Conservation (phyloP, 1,139 yeast species). For the Pichia inconspicua region DNA sequence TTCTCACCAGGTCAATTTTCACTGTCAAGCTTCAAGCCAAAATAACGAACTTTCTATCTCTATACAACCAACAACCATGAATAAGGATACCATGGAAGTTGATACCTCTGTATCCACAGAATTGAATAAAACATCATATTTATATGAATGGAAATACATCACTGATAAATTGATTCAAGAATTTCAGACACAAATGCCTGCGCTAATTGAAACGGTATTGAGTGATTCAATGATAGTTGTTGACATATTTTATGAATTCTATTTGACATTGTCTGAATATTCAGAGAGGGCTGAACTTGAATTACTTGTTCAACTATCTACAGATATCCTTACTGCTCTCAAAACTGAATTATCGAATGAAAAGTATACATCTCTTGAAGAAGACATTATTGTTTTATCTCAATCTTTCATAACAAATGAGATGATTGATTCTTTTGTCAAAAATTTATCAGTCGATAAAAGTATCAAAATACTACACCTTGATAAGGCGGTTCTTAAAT, state of each 20-base stretch:
- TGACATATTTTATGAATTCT: conserved; percentile 26
- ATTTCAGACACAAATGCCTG: conserved; percentile 9
- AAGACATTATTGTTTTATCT: conserved; percentile 37
- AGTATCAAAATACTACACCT: conserved; percentile 33
- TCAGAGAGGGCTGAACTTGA: conserved; percentile 14
- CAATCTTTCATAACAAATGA: conserved; percentile 37
- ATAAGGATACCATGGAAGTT: not conserved
- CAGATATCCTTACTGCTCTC: not conserved
- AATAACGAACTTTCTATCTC: not conserved
- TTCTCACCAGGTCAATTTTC: not conserved
- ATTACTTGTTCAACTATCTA: conserved; percentile 2
- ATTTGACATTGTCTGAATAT: conserved; percentile 18
- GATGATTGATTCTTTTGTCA: conserved; percentile 31
- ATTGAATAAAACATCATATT: not conserved
- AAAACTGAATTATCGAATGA: conserved; percentile 5
- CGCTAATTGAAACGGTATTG: conserved; percentile 10
- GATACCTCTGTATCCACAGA: not conserved
- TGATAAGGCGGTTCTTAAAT: conserved; percentile 21
- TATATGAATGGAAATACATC: conserved; percentile 20
- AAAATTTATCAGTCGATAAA: conserved; percentile 33
- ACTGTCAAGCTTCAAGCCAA: not conserved
- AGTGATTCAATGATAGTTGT: conserved; percentile 8
- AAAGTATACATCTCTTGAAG: conserved; percentile 11
- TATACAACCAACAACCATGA: not conserved
- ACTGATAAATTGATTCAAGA: conserved; percentile 16